A percentile compares a stretch with the other conserved stretches of the same genome.
Evolutionary conservation across 2,329 filamentous ascomycete genomes (phyloP).

Genomic region (Plectosphaerella sp.): DNA sequence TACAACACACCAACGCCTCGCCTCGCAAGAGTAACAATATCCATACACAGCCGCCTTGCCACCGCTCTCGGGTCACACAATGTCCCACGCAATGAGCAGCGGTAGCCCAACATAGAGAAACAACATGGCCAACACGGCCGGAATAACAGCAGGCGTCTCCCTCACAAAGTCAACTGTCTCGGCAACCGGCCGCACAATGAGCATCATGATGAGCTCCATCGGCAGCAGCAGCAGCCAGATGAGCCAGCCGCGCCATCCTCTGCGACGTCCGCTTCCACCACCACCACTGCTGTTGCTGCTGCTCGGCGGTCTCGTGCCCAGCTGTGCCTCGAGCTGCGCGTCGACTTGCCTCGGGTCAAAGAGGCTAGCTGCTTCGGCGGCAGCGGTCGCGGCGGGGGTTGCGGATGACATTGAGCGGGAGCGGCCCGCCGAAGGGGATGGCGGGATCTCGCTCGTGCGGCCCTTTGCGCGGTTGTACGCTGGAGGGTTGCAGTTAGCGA

Average conservation of each 20-base stretch:
- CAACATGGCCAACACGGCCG: not conserved
- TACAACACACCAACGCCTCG: not conserved
- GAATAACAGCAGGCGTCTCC: not conserved
- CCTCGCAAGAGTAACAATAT: not conserved
- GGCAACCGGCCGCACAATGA: not conserved
- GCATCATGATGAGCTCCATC: no score
- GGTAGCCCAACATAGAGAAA: slow-evolving; percentile 1
- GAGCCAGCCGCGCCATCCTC: not conserved
- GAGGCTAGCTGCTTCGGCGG: not conserved
- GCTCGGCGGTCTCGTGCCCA: not conserved
- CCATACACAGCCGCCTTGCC: no score
- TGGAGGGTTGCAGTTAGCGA: not conserved
- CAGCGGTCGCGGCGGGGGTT: not conserved
- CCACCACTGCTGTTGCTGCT: no score
- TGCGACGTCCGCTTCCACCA: not conserved
- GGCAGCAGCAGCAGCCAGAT: not conserved
- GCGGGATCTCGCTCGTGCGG: slow-evolving; percentile 2
- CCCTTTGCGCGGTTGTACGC: slow-evolving; percentile 1
- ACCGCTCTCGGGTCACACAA: not conserved
- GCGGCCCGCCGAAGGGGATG: not conserved
- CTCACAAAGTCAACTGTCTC: not conserved
- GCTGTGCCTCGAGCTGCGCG: not conserved
- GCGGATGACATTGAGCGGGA: not conserved
- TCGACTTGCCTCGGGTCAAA: not conserved
- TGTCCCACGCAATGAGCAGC: not conserved